These are phyloP conservation scores for Aureobasidium sp. DNA, from an alignment of 2,329 filamentous ascomycete genomes.

Conservation along the genomic window DNA sequence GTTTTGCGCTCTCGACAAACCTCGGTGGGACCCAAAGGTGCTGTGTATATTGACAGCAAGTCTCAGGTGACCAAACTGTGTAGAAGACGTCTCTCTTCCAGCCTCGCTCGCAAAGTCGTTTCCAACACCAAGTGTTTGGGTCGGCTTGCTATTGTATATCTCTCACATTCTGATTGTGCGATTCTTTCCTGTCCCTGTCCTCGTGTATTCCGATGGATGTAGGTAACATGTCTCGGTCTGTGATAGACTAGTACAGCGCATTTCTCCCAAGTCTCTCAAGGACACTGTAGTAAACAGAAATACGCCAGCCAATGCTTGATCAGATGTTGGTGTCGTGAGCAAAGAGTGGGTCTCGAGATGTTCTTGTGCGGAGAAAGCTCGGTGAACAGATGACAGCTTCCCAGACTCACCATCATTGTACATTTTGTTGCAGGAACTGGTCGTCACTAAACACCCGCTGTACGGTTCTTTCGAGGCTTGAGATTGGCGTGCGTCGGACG, in stretches of 20 bases:
- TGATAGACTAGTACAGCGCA: too few species aligned
- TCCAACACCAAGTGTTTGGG: not conserved
- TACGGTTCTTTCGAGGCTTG: not conserved
- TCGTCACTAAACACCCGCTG: not conserved
- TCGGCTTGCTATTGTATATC: too few species aligned
- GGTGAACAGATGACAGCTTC: not conserved
- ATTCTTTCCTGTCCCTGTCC: too few species aligned
- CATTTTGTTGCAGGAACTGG: not conserved
- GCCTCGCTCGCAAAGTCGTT: not conserved
- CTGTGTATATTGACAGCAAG: not conserved
- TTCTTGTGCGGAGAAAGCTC: not conserved
- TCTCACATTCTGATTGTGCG: too few species aligned
- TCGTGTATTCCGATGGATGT: too few species aligned
- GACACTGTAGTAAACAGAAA: too few species aligned
- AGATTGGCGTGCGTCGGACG: not conserved
- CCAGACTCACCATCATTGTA: conserved; percentile 3
- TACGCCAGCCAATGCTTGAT: too few species aligned
- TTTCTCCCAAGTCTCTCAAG: too few species aligned
- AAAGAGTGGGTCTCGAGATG: not conserved
- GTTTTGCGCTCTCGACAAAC: not conserved
- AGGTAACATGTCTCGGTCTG: too few species aligned
- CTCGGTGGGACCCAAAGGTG: not conserved
- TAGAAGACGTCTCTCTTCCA: not conserved
- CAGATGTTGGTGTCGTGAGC: not conserved
- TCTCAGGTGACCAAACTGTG: not conserved